phyloP scores from a whole-genome alignment of 2,329 filamentous ascomycete species.

The Macroventuria anomochaeta region DNA sequence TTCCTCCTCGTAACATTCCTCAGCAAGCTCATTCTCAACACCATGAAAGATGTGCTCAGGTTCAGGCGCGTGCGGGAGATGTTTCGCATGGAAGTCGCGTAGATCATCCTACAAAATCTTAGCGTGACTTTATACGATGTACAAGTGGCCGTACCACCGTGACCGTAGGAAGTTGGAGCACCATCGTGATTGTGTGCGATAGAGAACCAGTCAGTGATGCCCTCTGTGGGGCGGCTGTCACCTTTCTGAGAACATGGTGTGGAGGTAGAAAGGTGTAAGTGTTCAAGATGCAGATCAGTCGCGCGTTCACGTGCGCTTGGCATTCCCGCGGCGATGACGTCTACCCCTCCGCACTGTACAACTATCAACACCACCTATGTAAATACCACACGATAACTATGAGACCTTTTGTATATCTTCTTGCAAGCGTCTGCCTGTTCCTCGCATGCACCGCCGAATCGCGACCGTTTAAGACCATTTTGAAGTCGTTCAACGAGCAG shows the following conservation, averaged over 20 bases:
- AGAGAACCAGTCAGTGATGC: conserved; percentile 4
- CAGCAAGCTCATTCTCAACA: conserved; percentile 10
- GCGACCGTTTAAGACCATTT: conserved; percentile 39
- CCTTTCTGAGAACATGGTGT: conserved; percentile 22
- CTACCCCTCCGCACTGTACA: conserved; percentile 27
- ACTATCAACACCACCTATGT: conserved; percentile 19
- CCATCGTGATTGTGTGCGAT: conserved; percentile 19
- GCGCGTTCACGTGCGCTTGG: conserved; percentile 44
- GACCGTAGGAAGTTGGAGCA: conserved; percentile 38
- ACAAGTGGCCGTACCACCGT: conserved; percentile 35
- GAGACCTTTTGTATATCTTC: conserved; percentile 38
- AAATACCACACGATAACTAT: conserved; percentile 27
- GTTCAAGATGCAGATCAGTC: conserved; percentile 28
- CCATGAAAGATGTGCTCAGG: conserved; percentile 44
- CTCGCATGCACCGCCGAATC: conserved; percentile 43
- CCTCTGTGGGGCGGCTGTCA: conserved; percentile 27
- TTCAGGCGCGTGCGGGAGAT: conserved; percentile 51
- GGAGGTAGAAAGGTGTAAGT: conserved; percentile 12
- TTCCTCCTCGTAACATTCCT: conserved; percentile 50
- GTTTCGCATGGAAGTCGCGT: conserved; percentile 51
- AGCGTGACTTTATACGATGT: conserved; percentile 12
- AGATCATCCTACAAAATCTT: conserved; percentile 51
- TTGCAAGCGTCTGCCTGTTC: conserved; percentile 39
- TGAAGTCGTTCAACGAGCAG: conserved; percentile 41
- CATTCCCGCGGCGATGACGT: conserved; percentile 45